Evolutionary conservation across 768 basidiomycete species (phyloP), one percentile per base, ranked within the genome.

Genomic region (Jaapia argillacea): DNA sequence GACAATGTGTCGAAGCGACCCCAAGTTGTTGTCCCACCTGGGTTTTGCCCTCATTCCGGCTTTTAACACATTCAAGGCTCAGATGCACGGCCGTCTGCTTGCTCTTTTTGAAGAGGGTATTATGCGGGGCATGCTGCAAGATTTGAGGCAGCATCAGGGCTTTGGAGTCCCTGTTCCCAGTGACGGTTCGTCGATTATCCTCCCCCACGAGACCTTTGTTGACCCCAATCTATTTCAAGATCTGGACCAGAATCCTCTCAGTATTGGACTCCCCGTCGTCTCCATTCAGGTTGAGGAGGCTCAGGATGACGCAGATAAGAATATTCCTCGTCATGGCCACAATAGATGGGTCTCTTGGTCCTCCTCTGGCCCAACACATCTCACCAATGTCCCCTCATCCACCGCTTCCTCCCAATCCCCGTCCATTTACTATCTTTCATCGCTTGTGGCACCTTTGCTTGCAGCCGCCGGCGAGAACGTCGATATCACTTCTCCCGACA

Each of bases 11-110:
- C 64, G 67, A 4, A 65, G 70, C 45, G 70, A 75, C 40, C 67
- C 75, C 3, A 60, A 66, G 31, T 62, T 77, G 18, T 60, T 77
- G 36, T 74, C 78, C 4, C 70, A 73, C 36, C 72, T 89, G 42
- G 79, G 74, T 1, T 73, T 79, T 43, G 78, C 80, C 13, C 61
- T 88, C 43, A 71, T 89, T n/a, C 84, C 82, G 4, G 81, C 83
- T 0, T 81, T 91, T 49, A 65, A 70, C 24, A 78, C 81, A 21
- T 89, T 89, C 61, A 68, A 60, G 4, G 55, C 60, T 14, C 74
- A 71, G 47, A 83, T 87, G 78, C 67, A 77, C 46, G 61, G 68
- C 13, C 70, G 81, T 6, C 59, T 90, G 5, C 63, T 88, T 35
- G 60, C 63, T 2, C 86, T 88, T 59, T 85, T 86, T 47, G 80